phyloP scores from a whole-genome alignment of 2,329 filamentous ascomycete genomes.

The Hysterium pulicare region DNA sequence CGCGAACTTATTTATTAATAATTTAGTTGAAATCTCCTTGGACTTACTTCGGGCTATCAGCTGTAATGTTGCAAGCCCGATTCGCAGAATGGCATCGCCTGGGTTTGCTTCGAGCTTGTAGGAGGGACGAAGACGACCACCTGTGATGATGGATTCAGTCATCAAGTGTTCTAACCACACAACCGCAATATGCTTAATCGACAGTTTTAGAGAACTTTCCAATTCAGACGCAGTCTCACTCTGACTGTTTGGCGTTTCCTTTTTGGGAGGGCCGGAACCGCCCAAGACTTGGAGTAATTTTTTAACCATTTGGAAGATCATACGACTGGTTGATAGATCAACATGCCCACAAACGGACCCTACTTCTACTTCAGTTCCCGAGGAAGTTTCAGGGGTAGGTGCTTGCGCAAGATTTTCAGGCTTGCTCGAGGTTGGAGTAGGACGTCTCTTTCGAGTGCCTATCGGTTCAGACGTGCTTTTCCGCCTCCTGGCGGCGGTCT shows the following conservation, averaged over 20 bases:
- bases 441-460: constrained; percentile 17
- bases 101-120: constrained; percentile 22
- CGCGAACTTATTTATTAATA: constrained; percentile 41
- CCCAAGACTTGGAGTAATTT: constrained; percentile 20
- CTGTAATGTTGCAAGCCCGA: constrained; percentile 21
- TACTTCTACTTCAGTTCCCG: constrained; percentile 28
- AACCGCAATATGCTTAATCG: constrained; percentile 25
- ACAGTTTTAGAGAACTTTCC: constrained; percentile 17
- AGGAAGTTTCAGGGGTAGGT: constrained; percentile 10
- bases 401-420: constrained; percentile 5
- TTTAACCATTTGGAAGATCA: constrained; percentile 31
- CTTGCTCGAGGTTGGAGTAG: constrained; percentile 8
- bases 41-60: constrained; percentile 18
- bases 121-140: constrained; percentile 1
- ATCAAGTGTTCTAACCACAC: constrained; percentile 30
- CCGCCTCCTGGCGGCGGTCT: constrained; percentile 28
- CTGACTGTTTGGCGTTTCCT: background rate
- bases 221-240: constrained; percentile 1
- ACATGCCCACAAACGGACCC: constrained; percentile 32
- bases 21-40: constrained; percentile 17
- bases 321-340: constrained; percentile 32
- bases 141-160: constrained; percentile 19
- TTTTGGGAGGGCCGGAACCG: constrained; percentile 5
- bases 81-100: constrained; percentile 25
- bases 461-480: constrained; percentile 18